Percentiles rank a stretch among this genome's conserved stretches.
These are phyloP conservation scores for Aspergillus thermomutatus DNA, from an alignment of 2,329 filamentous ascomycete species.

Conservation along the genomic window DNA sequence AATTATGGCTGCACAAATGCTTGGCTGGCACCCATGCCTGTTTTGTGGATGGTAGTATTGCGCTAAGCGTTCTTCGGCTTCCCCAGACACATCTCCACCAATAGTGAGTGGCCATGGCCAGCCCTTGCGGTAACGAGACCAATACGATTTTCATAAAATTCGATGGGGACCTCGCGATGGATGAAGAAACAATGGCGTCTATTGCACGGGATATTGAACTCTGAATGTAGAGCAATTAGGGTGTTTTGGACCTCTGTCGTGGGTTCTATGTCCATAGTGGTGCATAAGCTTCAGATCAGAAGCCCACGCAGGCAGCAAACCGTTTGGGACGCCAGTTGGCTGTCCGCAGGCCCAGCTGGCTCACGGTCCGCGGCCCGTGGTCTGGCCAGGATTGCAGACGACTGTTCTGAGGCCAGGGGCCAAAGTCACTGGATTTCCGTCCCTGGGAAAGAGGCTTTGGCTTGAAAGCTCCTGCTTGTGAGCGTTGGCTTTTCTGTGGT, in stretches of 20 bases:
- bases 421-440: background rate
- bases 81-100: no score
- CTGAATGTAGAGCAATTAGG: background rate
- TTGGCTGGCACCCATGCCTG: no score
- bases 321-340: background rate
- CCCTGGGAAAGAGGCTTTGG: background rate
- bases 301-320: background rate
- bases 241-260: background rate
- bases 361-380: background rate
- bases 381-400: background rate
- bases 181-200: background rate
- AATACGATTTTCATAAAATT: background rate
- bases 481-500: background rate
- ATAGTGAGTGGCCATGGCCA: no score
- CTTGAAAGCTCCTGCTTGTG: background rate
- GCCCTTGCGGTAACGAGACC: background rate
- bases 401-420: background rate
- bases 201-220: background rate
- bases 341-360: background rate
- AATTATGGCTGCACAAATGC: no score
- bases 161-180: background rate
- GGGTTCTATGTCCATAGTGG: background rate
- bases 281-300: background rate
- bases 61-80: no score
- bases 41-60: no score